These are phyloP conservation scores for Skeletonema tropicum DNA, from an alignment of 108 stramenopile genomes.

Conservation along the genomic window DNA sequence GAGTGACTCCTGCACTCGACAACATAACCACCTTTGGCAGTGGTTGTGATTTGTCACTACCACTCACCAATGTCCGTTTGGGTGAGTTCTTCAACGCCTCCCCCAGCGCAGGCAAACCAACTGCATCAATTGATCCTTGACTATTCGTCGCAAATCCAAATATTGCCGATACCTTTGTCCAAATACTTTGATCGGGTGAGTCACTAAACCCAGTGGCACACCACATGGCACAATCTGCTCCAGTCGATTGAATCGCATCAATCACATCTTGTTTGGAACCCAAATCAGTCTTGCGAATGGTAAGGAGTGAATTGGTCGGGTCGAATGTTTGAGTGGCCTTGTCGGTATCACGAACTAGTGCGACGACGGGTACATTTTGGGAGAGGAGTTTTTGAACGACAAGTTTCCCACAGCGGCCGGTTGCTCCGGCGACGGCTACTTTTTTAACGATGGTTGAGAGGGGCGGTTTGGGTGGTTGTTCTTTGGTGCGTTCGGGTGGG, in stretches of 20 bases:
- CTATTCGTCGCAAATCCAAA: constrained; percentile 51
- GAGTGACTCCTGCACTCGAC: constrained; percentile 80
- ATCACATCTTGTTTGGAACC: constrained; percentile 43
- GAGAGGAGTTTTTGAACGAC: constrained; percentile 75
- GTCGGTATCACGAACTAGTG: constrained; percentile 65
- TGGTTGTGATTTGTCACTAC: constrained; percentile 4
- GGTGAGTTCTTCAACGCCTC: constrained; percentile 28
- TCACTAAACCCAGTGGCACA: constrained; percentile 84
- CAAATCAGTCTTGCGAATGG: constrained; percentile 63
- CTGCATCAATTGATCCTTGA: constrained; percentile 67
- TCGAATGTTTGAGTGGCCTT: constrained; percentile 58
- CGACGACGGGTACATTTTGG: constrained; percentile 49
- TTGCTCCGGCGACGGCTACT: constrained; percentile 84
- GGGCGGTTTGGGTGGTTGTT: constrained; percentile 5
- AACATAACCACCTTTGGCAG: constrained; percentile 80
- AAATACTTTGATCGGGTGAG: constrained; percentile 36
- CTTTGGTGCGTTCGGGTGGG: background rate
- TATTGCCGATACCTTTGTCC: constrained; percentile 38
- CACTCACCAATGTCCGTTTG: background rate
- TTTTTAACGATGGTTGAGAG: constrained; percentile 37
- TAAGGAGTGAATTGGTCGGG: constrained; percentile 35
- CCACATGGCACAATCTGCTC: constrained; percentile 78
- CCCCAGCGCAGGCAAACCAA: constrained; percentile 69
- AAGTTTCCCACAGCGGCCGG: constrained; percentile 71
- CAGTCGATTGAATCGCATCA: constrained; percentile 21